A percentile compares a stretch with the other conserved stretches of the same genome.
phyloP scores from a whole-genome alignment of 2,329 filamentous ascomycete species.

The Pseudogymnoascus sp. region DNA sequence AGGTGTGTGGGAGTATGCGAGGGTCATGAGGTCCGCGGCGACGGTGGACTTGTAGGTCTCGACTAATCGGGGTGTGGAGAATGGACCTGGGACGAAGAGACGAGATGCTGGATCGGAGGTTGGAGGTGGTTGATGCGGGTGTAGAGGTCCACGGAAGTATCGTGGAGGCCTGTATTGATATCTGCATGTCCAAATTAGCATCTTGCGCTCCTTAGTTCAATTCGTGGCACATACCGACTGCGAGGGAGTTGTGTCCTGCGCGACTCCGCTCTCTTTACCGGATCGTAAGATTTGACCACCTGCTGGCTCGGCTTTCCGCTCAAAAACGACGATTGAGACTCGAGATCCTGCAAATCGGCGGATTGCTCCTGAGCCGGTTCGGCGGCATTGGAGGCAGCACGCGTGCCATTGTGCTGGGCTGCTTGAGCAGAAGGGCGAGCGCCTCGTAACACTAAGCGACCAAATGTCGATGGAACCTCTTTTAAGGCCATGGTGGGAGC shows the following conservation, averaged over 20 bases:
- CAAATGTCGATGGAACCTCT: slow-evolving; percentile 25
- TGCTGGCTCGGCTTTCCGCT: slow-evolving; percentile 29
- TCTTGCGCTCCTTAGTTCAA: background rate
- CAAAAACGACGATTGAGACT: slow-evolving; percentile 36
- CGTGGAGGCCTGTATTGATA: slow-evolving; percentile 93
- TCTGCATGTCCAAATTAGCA: slow-evolving; percentile 39
- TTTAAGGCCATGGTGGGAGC: slow-evolving; percentile 25
- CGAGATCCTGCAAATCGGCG: slow-evolving; percentile 34
- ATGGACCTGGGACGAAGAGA: slow-evolving; percentile 83
- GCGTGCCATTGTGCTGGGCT: slow-evolving; percentile 16
- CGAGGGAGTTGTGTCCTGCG: slow-evolving; percentile 31
- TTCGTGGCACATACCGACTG: slow-evolving; percentile 29
- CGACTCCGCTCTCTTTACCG: slow-evolving; percentile 36
- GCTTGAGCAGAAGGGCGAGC: slow-evolving; percentile 13
- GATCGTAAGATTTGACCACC: slow-evolving; percentile 37
- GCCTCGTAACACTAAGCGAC: slow-evolving; percentile 22
- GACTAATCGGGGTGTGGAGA: slow-evolving; percentile 75
- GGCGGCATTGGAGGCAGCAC: slow-evolving; percentile 25
- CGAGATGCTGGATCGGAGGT: slow-evolving; percentile 81
- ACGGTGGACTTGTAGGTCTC: slow-evolving; percentile 87
- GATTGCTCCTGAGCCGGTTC: slow-evolving; percentile 17
- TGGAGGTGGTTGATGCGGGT: slow-evolving; percentile 84
- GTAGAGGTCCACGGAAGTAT: slow-evolving; percentile 87
- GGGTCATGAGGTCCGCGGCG: slow-evolving; percentile 76
- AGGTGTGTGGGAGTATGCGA: slow-evolving; percentile 79